Conservation (phyloP, 441 rosid genomes). For the Omphalea diandra region DNA sequence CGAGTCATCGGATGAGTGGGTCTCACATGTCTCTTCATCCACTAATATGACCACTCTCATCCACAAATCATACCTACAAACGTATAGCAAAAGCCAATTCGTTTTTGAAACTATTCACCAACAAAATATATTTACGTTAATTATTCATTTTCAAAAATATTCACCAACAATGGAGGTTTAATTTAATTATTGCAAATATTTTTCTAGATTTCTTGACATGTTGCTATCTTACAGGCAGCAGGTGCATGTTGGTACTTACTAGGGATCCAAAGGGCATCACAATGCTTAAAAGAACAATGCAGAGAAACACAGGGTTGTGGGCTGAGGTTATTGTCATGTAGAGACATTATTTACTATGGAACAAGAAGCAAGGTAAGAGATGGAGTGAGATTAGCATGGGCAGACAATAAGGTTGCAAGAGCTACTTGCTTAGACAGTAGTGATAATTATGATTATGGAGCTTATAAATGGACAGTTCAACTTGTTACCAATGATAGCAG, state of each 20-base stretch:
- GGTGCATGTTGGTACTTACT: constrained; percentile 98
- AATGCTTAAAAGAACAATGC: constrained; percentile 79
- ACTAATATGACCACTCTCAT: too few relatives aligned
- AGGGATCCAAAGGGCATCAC: constrained; percentile 78
- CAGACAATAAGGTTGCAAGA: constrained; percentile 52
- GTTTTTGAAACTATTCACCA: too few relatives aligned
- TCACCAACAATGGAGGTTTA: too few relatives aligned
- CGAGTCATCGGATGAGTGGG: too few relatives aligned
- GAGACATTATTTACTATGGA: constrained; percentile 73
- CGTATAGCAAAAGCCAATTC: too few relatives aligned
- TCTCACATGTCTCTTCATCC: too few relatives aligned
- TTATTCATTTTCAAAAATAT: too few relatives aligned
- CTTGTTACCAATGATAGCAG: constrained; percentile 70
- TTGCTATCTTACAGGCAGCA: constrained; percentile 53
- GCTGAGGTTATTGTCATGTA: constrained; percentile 57
- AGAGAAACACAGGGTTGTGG: constrained; percentile 43
- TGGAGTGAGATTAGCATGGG: constrained; percentile 55
- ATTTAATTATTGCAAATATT: too few relatives aligned
- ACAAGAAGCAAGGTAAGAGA: constrained; percentile 48
- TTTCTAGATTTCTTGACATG: too few relatives aligned
- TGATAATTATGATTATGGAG: constrained; percentile 71
- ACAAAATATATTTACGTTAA: too few relatives aligned
- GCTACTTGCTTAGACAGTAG: constrained; percentile 54
- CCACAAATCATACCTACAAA: too few relatives aligned
- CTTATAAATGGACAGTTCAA: constrained; percentile 91